Evolutionary conservation across 2,329 filamentous ascomycete species (phyloP).

Genomic region (Dactylella cylindrospora): DNA sequence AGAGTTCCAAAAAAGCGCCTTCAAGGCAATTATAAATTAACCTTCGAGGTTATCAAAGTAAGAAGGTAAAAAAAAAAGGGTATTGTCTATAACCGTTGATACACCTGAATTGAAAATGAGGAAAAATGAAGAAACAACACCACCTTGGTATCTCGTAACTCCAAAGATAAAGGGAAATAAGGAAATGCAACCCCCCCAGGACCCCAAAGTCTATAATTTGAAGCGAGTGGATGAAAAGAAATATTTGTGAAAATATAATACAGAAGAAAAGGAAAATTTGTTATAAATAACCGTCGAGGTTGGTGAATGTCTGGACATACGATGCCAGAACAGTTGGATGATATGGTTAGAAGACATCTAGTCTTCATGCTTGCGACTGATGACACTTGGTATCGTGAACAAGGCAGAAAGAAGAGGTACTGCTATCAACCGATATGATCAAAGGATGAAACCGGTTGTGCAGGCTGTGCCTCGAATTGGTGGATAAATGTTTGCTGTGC

Average conservation of each 20-base stretch:
- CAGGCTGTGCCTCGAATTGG: constrained; percentile 10
- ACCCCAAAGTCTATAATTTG: constrained; percentile 11
- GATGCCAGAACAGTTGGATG: constrained; percentile 36
- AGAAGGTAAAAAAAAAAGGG: constrained; percentile 3
- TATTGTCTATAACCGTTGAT: constrained; percentile 31
- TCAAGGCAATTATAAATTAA: constrained; percentile 19
- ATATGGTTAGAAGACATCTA: too few species aligned
- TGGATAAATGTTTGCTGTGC: constrained; percentile 23
- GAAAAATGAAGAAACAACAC: constrained; percentile 11
- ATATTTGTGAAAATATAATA: constrained; percentile 16
- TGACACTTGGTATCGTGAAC: too few species aligned
- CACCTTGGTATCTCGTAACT: constrained; percentile 40
- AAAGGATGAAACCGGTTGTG: constrained; percentile 5
- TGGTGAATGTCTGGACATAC: constrained; percentile 23
- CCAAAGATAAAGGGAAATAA: too few species aligned
- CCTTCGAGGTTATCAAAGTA: constrained; percentile 20
- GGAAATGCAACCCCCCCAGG: too few species aligned
- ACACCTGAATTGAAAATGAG: constrained; percentile 27
- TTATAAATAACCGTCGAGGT: constrained; percentile 36
- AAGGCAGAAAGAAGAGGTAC: too few species aligned
- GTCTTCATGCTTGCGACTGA: too few species aligned
- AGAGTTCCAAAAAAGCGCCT: constrained; percentile 22
- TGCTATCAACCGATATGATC: too few species aligned
- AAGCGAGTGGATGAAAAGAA: constrained; percentile 4
- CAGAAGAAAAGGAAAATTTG: constrained; percentile 15